A percentile compares a stretch with the other conserved stretches of the same genome.
Evolutionary conservation across 78 protist genomes (phyloP).

Genomic region (Dictyostelium firmibasis): DNA sequence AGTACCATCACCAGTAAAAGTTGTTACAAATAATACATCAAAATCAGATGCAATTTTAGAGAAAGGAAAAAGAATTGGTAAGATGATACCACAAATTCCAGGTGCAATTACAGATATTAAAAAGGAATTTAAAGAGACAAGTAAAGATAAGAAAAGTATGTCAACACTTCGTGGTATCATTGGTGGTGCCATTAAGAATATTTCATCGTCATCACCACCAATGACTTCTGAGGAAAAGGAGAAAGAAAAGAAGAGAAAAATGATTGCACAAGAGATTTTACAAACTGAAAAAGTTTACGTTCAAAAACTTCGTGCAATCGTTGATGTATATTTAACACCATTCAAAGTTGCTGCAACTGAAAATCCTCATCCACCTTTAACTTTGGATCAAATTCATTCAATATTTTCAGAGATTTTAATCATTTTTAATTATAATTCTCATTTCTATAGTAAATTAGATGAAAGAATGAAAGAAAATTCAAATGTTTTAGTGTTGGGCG

Average conservation of each 20-base stretch:
- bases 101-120: not conserved
- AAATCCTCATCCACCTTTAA: conserved; percentile 62
- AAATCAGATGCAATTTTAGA: not conserved
- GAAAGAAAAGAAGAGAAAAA: conserved; percentile 26
- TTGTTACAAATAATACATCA: not conserved
- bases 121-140: conserved; percentile 3
- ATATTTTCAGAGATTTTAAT: conserved; percentile 60
- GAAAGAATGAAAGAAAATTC: conserved; percentile 27
- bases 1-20: conserved; percentile 1
- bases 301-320: conserved; percentile 33
- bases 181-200: conserved; percentile 28
- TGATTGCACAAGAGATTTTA: conserved; percentile 53
- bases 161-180: conserved; percentile 55
- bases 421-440: conserved; percentile 67
- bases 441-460: conserved; percentile 26
- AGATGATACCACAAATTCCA: not conserved
- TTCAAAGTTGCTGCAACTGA: conserved; percentile 48
- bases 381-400: conserved; percentile 45
- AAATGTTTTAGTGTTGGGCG: conserved; percentile 15
- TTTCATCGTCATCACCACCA: not conserved
- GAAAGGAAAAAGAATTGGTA: not conserved
- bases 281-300: conserved; percentile 57
- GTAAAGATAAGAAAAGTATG: conserved; percentile 37
- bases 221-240: not conserved
- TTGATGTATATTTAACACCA: conserved; percentile 52